Evolutionary conservation across 148 eudicot species (phyloP), one percentile per base, ranked within the genome.

Genomic region (Tetragonia tetragonoides): DNA sequence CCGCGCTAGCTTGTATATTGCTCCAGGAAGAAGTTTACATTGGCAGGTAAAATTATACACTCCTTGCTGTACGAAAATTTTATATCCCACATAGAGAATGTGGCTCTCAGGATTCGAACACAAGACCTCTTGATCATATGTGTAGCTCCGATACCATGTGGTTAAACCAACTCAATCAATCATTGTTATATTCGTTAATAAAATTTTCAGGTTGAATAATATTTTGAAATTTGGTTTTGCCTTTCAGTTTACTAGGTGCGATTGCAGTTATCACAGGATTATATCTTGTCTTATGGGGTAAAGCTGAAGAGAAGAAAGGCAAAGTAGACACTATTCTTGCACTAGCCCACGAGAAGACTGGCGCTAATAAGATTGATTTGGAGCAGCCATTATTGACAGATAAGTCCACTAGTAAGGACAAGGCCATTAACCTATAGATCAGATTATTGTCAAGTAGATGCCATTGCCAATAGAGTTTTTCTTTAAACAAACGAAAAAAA

Each of bases 281-380:
- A 12, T 93, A 91, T 63, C 60, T 80, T 20, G 98, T 93, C 74
- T 79, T 93, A 70, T 93, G 96, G 96, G 98, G 96, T 6, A 91
- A 93, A 83, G 87, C 91, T 28, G 73, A 83, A 78, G 88, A 85
- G 38, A 37, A 51, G 17, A 67, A 77, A 3, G 67, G 41, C 8
- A 79, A 66, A 73, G 34, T 44, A 39, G 68, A 54, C 40, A 49
- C 10, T 2, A 10, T 14, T 49, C 10, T 18, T 16, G 9, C 66
- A 79, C 84, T 75, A 71, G 75, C 64, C 61, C 77, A 51, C 46
- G 81, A 85, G 69, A 60, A 34, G 51, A 71, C 69, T 65, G 34
- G 49, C 53, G 0, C 53, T 74, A 79, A 69, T 74, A 79, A 69
- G n/a, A 77, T 74, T 70, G 87, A 84, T 78, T 74, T 90, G 77